These are phyloP conservation scores for Mitragyna speciosa DNA, from an alignment of 257 asterid genomes.

Conservation along the genomic window DNA sequence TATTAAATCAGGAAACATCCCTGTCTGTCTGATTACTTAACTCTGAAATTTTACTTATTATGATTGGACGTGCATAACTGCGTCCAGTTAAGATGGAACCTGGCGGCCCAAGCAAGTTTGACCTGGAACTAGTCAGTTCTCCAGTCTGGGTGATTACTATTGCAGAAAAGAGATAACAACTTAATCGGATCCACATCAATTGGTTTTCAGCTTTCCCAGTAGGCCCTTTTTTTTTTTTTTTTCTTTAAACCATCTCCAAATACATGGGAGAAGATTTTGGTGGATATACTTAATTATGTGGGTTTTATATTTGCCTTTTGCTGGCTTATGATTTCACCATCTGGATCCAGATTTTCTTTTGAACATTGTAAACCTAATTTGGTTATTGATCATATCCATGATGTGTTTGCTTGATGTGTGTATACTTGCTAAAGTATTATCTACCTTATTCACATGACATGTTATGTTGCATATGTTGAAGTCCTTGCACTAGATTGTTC, in stretches of 20 bases:
- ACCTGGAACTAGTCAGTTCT: background rate
- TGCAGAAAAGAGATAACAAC: background rate
- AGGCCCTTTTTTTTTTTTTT: background rate
- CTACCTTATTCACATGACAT: background rate
- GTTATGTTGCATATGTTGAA: background rate
- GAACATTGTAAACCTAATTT: background rate
- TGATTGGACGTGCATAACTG: background rate
- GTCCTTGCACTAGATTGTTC: background rate
- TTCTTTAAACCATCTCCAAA: background rate
- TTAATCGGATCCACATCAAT: background rate
- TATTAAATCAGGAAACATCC: background rate
- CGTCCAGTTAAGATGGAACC: background rate
- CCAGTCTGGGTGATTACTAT: background rate
- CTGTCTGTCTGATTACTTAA: background rate
- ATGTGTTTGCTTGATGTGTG: background rate
- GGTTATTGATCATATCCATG: background rate
- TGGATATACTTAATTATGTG: background rate
- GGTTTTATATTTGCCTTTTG: background rate
- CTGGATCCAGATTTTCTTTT: background rate
- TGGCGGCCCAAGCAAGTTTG: background rate
- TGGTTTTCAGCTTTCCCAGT: background rate
- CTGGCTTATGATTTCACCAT: background rate
- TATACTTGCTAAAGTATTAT: background rate
- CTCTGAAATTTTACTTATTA: background rate
- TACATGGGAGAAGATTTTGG: background rate